These are phyloP conservation scores for Epichloe amarillans DNA, from an alignment of 2,329 filamentous ascomycete genomes.

Conservation along the genomic window DNA sequence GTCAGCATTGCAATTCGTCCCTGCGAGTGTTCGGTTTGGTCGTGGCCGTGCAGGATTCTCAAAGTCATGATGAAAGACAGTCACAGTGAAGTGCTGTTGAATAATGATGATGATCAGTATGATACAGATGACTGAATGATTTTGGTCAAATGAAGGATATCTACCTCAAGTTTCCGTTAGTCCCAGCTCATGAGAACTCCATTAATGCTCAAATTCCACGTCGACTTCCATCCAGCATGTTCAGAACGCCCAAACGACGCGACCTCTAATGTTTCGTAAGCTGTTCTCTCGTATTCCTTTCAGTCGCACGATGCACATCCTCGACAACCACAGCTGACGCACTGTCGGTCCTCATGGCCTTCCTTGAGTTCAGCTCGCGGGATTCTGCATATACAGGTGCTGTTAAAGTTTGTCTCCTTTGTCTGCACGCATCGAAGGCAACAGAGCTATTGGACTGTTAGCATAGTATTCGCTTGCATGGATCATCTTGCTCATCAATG, in stretches of 20 bases:
- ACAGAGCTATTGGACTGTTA: constrained; percentile 49
- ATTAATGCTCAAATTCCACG: neutral
- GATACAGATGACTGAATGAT: constrained; percentile 15
- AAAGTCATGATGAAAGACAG: constrained; percentile 26
- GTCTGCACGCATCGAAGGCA: constrained; percentile 94
- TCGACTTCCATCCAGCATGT: neutral
- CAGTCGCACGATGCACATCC: constrained; percentile 81
- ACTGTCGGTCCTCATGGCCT: constrained; percentile 69
- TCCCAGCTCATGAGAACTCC: neutral
- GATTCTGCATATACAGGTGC: constrained; percentile 93
- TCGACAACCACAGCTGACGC: constrained; percentile 86
- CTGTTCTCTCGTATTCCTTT: constrained; percentile 5
- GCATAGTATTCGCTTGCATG: neutral
- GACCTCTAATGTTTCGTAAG: neutral
- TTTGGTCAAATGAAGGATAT: constrained; percentile 20
- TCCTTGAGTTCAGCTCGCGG: constrained; percentile 83
- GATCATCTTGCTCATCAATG: constrained; percentile 5
- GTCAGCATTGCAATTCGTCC: constrained; percentile 60
- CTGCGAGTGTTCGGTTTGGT: constrained; percentile 53
- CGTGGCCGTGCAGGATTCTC: constrained; percentile 41
- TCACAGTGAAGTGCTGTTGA: constrained; percentile 10
- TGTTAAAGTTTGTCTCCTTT: constrained; percentile 99
- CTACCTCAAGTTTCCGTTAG: constrained; percentile 19
- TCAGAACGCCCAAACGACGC: constrained; percentile 9
- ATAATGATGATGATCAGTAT: constrained; percentile 19